Evolutionary conservation across 164 flowering plant species (phyloP), one percentile per base, ranked within the genome.

Genomic region (Kalanchoe fedtschenkoi): DNA sequence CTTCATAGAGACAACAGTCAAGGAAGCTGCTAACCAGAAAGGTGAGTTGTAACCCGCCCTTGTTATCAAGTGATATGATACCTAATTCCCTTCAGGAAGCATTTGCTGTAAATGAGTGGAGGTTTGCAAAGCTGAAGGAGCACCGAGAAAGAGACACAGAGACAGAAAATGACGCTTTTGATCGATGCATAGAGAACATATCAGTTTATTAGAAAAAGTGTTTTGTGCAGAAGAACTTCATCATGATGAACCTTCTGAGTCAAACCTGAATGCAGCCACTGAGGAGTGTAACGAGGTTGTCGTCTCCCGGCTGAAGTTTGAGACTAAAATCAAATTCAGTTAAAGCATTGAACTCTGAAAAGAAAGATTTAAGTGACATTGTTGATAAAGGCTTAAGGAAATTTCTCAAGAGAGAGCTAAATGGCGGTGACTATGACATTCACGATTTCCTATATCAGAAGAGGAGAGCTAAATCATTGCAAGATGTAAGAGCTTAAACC

Each of bases 101-200:
- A 64, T 79, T 81, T 42, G 80, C 78, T 15, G 74, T 87, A 67
- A 95, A 95, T 68, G 85, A 79, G 57, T 95, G 97, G 97, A 84
- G 99, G 74, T 91, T 88, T 80, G 66, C 81, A 66, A 91, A 84
- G 78, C 66, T 89, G 70, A 87, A 83, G 71, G 99, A 95, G 65
- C 81, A 70, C 78, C 80, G 67, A 71, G 95, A 89, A 2, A 68
- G 79, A 55, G 75, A 82, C 58, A 72, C 82, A 46, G 91, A 84
- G 74, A 80, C 77, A 3, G 97, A 89, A 78, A 84, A 81, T 75
- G 96, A 91, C 75, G 86, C 99, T 68, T 95, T 95, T 73, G 90
- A 91, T 58, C 70, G 95, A 14, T 91, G 88, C 74, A 78, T 91
- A 86, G 84, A 79, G 70, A 95, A 84, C 72, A 75, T 15, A 1